phyloP scores from a whole-genome alignment of 208 protist species.

The Endotrypanum monterogeii region DNA sequence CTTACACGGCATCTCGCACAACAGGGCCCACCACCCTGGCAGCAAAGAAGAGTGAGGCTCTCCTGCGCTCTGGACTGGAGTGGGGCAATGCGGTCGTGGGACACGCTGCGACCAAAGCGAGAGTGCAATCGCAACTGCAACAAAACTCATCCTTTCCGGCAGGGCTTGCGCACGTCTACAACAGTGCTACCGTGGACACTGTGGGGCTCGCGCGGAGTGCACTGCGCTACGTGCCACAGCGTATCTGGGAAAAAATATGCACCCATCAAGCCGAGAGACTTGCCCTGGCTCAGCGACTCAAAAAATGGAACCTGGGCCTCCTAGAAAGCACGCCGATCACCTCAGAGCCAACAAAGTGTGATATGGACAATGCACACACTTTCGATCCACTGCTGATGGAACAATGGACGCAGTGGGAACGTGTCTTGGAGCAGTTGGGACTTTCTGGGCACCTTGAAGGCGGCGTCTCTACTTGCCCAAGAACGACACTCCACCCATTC shows the following conservation, averaged over 20 bases:
- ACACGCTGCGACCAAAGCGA: slow-evolving; percentile 20
- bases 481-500: not conserved
- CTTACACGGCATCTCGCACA: slow-evolving; percentile 1
- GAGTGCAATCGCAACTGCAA: slow-evolving; percentile 31
- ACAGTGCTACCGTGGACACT: slow-evolving; percentile 71
- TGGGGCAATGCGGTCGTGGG: slow-evolving; percentile 35
- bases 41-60: slow-evolving; percentile 13
- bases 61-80: slow-evolving; percentile 29
- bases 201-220: slow-evolving; percentile 53
- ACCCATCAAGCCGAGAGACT: slow-evolving; percentile 19
- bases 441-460: slow-evolving; percentile 6
- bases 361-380: slow-evolving; percentile 5
- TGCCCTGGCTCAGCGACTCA: slow-evolving; percentile 22
- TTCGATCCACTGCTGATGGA: slow-evolving; percentile 40
- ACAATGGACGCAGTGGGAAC: slow-evolving; percentile 43
- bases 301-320: slow-evolving; percentile 29
- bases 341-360: not conserved
- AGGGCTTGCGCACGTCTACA: slow-evolving; percentile 31
- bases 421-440: slow-evolving; percentile 32
- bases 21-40: not conserved
- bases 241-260: slow-evolving; percentile 65
- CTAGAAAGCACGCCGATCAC: not conserved
- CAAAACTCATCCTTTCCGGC: slow-evolving; percentile 3
- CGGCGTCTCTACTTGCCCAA: not conserved
- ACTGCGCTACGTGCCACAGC: slow-evolving; percentile 45